Evolutionary conservation across 176 grass and related monocot genomes (phyloP).

Genomic region (Juncus inflexus): DNA sequence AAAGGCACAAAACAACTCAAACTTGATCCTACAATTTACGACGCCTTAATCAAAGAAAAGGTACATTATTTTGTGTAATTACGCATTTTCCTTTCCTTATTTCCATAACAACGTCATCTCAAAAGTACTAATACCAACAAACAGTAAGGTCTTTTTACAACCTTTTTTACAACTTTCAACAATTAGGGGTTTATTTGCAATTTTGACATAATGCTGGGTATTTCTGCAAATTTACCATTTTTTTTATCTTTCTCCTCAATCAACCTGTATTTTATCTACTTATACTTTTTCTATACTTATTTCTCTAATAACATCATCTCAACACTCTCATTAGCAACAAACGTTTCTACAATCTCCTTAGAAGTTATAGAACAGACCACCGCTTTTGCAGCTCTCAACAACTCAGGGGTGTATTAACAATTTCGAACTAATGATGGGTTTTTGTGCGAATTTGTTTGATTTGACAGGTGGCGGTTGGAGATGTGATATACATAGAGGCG

Average conservation of each 20-base stretch:
- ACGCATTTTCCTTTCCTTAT: too few species aligned
- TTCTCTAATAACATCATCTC: too few species aligned
- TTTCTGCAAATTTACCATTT: not conserved
- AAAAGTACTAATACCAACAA: too few species aligned
- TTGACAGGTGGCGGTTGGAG: constrained; percentile 72
- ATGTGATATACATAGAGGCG: constrained; percentile 98
- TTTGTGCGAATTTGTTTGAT: constrained; percentile 9
- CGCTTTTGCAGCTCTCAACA: constrained; percentile 7
- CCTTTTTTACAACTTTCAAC: too few species aligned
- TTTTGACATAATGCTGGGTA: too few species aligned
- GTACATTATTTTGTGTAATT: constrained; percentile 21
- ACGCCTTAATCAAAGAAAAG: constrained; percentile 99
- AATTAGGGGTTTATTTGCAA: too few species aligned
- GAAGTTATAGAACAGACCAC: too few species aligned
- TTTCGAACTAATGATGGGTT: not conserved
- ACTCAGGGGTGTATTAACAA: not conserved
- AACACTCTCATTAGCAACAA: too few species aligned
- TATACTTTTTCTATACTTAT: too few species aligned
- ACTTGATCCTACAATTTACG: constrained; percentile 90
- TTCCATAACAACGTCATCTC: too few species aligned
- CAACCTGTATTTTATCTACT: constrained; percentile 11
- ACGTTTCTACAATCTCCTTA: too few species aligned
- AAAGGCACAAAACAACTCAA: constrained; percentile 95
- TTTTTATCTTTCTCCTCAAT: constrained; percentile 9
- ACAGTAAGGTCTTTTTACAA: too few species aligned